Conservation (phyloP, 345 rosid species). For the Crucihimalaya himalaica region DNA sequence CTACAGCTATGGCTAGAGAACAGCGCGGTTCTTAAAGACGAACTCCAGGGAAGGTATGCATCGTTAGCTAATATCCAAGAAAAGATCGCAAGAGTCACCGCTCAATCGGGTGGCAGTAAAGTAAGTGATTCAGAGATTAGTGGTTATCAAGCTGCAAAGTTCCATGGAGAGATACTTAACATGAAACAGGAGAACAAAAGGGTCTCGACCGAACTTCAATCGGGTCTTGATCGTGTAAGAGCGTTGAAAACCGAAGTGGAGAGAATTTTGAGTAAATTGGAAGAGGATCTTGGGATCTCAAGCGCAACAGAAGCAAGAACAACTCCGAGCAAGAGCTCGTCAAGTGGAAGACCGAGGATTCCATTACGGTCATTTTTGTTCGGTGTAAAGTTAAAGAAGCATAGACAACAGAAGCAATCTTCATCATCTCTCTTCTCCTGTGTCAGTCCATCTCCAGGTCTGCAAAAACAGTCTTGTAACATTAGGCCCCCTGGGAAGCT, state of each 20-base stretch:
- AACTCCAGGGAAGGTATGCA: conserved; percentile 57
- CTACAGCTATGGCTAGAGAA: conserved; percentile 78
- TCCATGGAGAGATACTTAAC: conserved; percentile 81
- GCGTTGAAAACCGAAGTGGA: conserved; percentile 54
- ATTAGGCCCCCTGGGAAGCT: conserved; percentile 29
- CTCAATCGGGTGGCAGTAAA: conserved; percentile 34
- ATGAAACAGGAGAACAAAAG: conserved; percentile 88
- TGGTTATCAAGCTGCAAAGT: conserved; percentile 72
- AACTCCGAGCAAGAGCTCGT: conserved; percentile 29
- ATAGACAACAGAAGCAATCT: conserved; percentile 50
- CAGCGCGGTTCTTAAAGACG: conserved; percentile 65
- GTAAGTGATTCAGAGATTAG: conserved; percentile 48
- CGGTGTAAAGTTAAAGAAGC: conserved; percentile 79
- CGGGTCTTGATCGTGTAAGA: conserved; percentile 57
- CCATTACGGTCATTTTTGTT: conserved; percentile 85
- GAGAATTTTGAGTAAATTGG: conserved; percentile 49
- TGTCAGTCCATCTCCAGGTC: conserved; percentile 54
- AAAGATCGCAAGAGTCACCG: conserved; percentile 54
- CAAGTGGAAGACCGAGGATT: conserved; percentile 48
- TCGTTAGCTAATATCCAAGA: conserved; percentile 66
- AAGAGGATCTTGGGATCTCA: conserved; percentile 54
- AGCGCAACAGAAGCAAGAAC: conserved; percentile 36
- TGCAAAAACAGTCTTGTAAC: conserved; percentile 52
- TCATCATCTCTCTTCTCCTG: conserved; percentile 56
- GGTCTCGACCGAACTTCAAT: conserved; percentile 59